phyloP scores from a whole-genome alignment of 2,329 filamentous ascomycete species.

The Cordyceps javanica region DNA sequence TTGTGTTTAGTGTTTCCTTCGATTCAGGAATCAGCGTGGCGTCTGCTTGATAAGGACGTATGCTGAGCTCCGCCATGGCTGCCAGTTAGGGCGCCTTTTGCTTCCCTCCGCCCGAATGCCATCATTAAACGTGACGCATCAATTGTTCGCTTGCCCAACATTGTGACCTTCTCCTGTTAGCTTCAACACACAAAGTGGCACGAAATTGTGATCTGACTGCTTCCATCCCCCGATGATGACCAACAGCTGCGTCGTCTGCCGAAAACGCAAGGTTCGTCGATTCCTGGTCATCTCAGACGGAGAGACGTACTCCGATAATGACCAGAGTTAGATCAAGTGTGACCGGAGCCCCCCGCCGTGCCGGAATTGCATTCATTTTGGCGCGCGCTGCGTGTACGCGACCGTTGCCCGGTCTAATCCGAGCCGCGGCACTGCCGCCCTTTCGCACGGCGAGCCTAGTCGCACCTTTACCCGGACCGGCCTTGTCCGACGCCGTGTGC shows the following conservation, averaged over 20 bases:
- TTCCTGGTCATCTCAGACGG: neutral
- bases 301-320: neutral
- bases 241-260: neutral
- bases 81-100: too few relatives aligned
- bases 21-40: too few relatives aligned
- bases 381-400: neutral
- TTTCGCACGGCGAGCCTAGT: neutral
- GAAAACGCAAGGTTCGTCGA: neutral
- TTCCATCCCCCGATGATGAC: neutral
- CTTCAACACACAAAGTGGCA: neutral
- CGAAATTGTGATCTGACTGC: neutral
- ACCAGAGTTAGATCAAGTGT: slow-evolving; percentile 4
- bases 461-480: neutral
- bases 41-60: too few relatives aligned
- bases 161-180: too few relatives aligned
- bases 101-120: too few relatives aligned
- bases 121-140: too few relatives aligned
- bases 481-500: neutral
- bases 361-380: slow-evolving; percentile 9
- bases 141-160: too few relatives aligned
- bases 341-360: slow-evolving; percentile 2
- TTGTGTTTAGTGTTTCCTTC: too few relatives aligned
- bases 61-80: too few relatives aligned
- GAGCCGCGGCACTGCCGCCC: neutral
- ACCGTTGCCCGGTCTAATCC: neutral